Evolutionary conservation across 345 rosid genomes (phyloP).

Genomic region (Carallia brachiata): DNA sequence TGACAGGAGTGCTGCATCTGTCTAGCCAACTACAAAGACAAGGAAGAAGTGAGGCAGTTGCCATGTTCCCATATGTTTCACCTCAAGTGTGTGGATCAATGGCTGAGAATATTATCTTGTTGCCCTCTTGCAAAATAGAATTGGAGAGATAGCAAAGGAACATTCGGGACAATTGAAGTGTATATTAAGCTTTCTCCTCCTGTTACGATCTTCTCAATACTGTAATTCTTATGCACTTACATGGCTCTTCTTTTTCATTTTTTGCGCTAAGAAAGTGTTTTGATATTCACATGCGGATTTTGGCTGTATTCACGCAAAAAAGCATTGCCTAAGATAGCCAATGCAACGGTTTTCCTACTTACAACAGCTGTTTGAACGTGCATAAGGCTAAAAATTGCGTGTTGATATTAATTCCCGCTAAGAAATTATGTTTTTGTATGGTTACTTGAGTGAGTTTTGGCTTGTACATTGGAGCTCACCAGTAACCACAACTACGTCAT

Average conservation of each 20-base stretch:
- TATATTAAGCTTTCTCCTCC: neutral
- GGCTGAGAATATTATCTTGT: slow-evolving; percentile 92
- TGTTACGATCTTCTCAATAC: neutral
- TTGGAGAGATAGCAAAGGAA: slow-evolving; percentile 45
- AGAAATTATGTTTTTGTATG: slow-evolving; percentile 13
- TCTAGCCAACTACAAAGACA: slow-evolving; percentile 76
- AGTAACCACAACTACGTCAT: slow-evolving; percentile 20
- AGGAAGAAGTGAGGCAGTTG: slow-evolving; percentile 79
- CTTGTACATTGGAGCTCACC: slow-evolving; percentile 38
- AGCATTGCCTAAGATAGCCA: too few relatives aligned
- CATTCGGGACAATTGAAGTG: neutral
- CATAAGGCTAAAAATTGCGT: too few relatives aligned
- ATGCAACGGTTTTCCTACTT: too few relatives aligned
- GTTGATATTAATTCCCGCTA: too few relatives aligned
- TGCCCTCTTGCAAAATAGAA: slow-evolving; percentile 94
- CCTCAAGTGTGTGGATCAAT: slow-evolving; percentile 90
- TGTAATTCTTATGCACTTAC: slow-evolving; percentile 13
- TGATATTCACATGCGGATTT: too few relatives aligned
- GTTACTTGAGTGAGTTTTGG: slow-evolving; percentile 48
- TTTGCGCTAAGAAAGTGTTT: neutral
- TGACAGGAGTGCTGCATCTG: slow-evolving; percentile 94
- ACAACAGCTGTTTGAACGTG: too few relatives aligned
- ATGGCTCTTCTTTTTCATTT: neutral
- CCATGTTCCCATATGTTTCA: slow-evolving; percentile 95
- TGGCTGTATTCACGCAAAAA: too few relatives aligned